phyloP scores from a whole-genome alignment of 179 eudicot species.

The Spergularia azorica region DNA sequence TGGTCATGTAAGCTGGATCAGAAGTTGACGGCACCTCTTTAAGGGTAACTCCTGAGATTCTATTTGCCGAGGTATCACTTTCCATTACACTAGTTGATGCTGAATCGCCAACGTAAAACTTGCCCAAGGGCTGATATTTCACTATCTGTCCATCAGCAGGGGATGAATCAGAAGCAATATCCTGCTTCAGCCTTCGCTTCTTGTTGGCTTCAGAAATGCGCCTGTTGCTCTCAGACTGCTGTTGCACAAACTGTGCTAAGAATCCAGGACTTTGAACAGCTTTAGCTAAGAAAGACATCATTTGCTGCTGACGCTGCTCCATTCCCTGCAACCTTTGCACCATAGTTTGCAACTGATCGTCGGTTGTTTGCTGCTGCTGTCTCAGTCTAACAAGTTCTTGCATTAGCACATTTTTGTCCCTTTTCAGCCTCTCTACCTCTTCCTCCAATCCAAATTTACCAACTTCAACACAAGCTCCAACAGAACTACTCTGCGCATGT shows the following conservation, averaged over 20 bases:
- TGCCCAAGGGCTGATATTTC: slow-evolving; percentile 62
- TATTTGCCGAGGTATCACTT: slow-evolving; percentile 25
- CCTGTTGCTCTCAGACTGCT: slow-evolving; percentile 63
- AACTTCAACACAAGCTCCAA: slow-evolving; percentile 82
- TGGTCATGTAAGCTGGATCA: slow-evolving; percentile 28
- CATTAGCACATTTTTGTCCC: slow-evolving; percentile 93
- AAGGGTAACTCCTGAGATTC: slow-evolving; percentile 53
- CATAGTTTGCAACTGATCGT: slow-evolving; percentile 68
- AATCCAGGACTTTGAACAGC: slow-evolving; percentile 87
- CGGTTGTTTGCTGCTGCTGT: slow-evolving; percentile 89
- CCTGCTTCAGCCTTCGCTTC: slow-evolving; percentile 71
- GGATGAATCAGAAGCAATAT: slow-evolving; percentile 34
- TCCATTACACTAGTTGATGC: slow-evolving; percentile 38
- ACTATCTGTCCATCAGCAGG: slow-evolving; percentile 71
- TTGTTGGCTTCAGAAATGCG: slow-evolving; percentile 64
- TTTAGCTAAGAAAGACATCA: slow-evolving; percentile 94
- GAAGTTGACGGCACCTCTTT: slow-evolving; percentile 60
- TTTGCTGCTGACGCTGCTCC: slow-evolving; percentile 92
- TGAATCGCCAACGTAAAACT: slow-evolving; percentile 38
- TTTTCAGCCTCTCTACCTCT: slow-evolving; percentile 86
- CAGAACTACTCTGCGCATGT: slow-evolving; percentile 45
- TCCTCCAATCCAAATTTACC: slow-evolving; percentile 89
- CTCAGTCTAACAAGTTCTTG: slow-evolving; percentile 83
- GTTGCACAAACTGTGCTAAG: slow-evolving; percentile 83
- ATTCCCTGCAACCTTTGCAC: slow-evolving; percentile 78